These are phyloP conservation scores for Phialophora verrucosa DNA, from an alignment of 2,329 filamentous ascomycete genomes.

Conservation along the genomic window DNA sequence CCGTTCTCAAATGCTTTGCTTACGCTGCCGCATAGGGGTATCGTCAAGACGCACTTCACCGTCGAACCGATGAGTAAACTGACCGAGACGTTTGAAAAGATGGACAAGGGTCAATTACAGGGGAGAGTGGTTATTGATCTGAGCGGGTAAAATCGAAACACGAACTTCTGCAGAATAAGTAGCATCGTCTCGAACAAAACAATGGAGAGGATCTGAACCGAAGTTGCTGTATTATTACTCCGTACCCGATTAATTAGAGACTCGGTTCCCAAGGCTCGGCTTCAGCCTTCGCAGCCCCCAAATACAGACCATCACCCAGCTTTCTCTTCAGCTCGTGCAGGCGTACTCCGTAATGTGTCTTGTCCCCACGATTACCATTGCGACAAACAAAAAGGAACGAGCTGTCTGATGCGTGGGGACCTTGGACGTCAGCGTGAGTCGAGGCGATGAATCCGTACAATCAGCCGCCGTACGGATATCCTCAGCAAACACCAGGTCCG, in stretches of 20 bases:
- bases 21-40: constrained; percentile 43
- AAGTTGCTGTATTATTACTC: neutral
- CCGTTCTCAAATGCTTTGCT: constrained; percentile 1
- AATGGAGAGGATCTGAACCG: neutral
- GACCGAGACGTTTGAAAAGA: constrained; percentile 54
- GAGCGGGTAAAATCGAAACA: constrained; percentile 24
- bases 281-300: constrained; percentile 4
- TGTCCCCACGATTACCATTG: neutral
- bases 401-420: neutral
- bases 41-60: constrained; percentile 54
- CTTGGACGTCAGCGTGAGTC: neutral
- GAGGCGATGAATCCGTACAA: constrained; percentile 33
- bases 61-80: constrained; percentile 57
- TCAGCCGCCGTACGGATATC: constrained; percentile 34
- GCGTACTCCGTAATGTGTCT: neutral
- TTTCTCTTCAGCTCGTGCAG: neutral
- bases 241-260: neutral
- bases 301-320: neutral
- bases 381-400: neutral
- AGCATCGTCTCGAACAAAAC: constrained; percentile 3
- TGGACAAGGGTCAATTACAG: constrained; percentile 52
- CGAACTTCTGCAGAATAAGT: constrained; percentile 1
- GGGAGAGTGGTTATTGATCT: constrained; percentile 58
- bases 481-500: constrained; percentile 37
- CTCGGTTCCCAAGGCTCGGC: neutral